Conservation (phyloP, 805 yeast species). For the Starmerella ratchasimensis region DNA sequence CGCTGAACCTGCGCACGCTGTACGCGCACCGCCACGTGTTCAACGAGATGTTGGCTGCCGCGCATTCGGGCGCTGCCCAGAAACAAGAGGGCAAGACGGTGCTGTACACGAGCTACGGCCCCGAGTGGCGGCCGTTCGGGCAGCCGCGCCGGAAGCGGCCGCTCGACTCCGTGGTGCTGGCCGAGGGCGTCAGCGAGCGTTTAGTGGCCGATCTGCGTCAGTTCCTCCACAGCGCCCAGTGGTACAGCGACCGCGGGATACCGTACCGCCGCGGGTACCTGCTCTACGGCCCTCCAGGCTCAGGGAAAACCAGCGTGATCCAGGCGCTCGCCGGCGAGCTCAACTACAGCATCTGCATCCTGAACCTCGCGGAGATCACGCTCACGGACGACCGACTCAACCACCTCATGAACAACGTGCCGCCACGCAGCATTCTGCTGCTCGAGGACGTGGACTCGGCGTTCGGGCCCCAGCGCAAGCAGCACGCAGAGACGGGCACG, state of each 20-base stretch:
- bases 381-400: conserved; percentile 89
- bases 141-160: conserved; percentile 80
- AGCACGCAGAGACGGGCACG: conserved; percentile 72
- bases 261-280: conserved; percentile 93
- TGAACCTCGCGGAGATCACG: conserved; percentile 80
- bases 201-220: conserved; percentile 64
- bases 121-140: conserved; percentile 98
- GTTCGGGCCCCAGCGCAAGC: conserved; percentile 58
- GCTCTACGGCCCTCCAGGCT: conserved; percentile 93
- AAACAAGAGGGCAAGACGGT: conserved; percentile 89
- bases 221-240: conserved; percentile 62
- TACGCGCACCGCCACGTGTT: conserved; percentile 67
- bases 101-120: conserved; percentile 87
- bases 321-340: conserved; percentile 94
- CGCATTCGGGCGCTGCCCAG: conserved; percentile 67
- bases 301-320: conserved; percentile 90
- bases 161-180: conserved; percentile 75
- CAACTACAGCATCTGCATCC: conserved; percentile 87
- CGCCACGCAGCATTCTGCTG: conserved; percentile 70
- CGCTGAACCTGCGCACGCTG: conserved; percentile 83
- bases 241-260: conserved; percentile 95
- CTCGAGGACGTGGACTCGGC: conserved; percentile 96
- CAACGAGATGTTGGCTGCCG: conserved; percentile 61
- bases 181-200: conserved; percentile 51
- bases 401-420: conserved; percentile 91